phyloP scores from a whole-genome alignment of 257 asterid species.

The Nemophila menziesii region DNA sequence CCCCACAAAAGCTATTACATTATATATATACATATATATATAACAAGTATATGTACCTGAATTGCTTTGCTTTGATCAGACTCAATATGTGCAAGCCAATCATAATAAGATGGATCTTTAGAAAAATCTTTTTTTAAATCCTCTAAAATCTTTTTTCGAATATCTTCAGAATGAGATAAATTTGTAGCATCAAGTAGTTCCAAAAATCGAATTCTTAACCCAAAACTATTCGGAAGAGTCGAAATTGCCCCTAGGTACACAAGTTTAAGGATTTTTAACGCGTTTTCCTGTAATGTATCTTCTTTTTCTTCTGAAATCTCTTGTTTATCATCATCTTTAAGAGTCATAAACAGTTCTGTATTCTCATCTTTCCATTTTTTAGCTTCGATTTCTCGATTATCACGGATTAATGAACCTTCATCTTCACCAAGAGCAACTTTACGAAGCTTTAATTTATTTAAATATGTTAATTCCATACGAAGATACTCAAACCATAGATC shows the following conservation, averaged over 20 bases:
- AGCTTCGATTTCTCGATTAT: slow-evolving; percentile 31
- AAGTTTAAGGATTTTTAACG: slow-evolving; percentile 43
- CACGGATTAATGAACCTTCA: slow-evolving; percentile 27
- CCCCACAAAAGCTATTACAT: background rate
- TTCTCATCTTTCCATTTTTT: slow-evolving; percentile 64
- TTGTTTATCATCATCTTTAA: slow-evolving; percentile 37
- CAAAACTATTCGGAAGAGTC: slow-evolving; percentile 63
- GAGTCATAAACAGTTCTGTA: slow-evolving; percentile 54
- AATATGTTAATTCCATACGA: slow-evolving; percentile 90
- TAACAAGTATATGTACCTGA: slow-evolving; percentile 30
- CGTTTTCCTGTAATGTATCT: slow-evolving; percentile 53
- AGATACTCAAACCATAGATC: slow-evolving; percentile 93
- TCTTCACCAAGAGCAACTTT: slow-evolving; percentile 75
- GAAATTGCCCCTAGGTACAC: slow-evolving; percentile 57
- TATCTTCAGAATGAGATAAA: slow-evolving; percentile 46
- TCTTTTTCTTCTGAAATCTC: slow-evolving; percentile 38
- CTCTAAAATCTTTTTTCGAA: slow-evolving; percentile 40
- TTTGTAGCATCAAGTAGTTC: slow-evolving; percentile 58
- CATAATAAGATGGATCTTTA: slow-evolving; percentile 62
- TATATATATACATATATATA: background rate
- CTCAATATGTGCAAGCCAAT: slow-evolving; percentile 77
- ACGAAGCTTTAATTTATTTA: slow-evolving; percentile 74
- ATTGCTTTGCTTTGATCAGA: slow-evolving; percentile 35
- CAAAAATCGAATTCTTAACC: slow-evolving; percentile 56
- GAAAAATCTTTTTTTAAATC: slow-evolving; percentile 64